phyloP scores from a whole-genome alignment of 2,329 filamentous ascomycete species.

The Colletotrichum godetiae region DNA sequence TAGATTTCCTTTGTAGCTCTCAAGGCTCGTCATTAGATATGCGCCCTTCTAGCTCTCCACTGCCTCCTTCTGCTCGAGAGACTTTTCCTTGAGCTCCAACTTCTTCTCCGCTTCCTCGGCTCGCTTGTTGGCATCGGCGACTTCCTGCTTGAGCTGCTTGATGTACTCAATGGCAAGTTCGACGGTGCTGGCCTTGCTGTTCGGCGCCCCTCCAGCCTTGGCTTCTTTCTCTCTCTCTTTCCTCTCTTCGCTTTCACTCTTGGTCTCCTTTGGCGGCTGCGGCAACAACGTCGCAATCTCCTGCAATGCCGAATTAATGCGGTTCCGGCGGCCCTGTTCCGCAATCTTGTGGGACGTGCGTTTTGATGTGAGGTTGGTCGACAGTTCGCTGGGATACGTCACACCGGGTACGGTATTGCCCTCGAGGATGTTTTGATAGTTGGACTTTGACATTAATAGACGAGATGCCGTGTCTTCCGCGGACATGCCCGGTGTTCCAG shows the following conservation, averaged over 20 bases:
- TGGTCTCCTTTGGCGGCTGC: conserved; percentile 56
- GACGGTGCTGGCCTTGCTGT: conserved; percentile 97
- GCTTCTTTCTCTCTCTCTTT: conserved; percentile 57
- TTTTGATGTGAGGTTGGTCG: conserved; percentile 94
- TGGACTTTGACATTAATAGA: conserved; percentile 91
- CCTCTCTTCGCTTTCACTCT: conserved; percentile 55
- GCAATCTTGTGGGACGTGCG: conserved; percentile 98
- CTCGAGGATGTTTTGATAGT: conserved; percentile 97
- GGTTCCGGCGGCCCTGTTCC: conserved; percentile 93
- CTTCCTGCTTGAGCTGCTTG: conserved; percentile 81
- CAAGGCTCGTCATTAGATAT: not conserved
- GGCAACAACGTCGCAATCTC: conserved; percentile 93
- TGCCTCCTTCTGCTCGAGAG: not conserved
- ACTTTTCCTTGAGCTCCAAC: conserved; percentile 47
- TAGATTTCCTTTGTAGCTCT: not conserved
- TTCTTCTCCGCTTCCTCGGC: conserved; percentile 75
- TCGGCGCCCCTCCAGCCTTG: conserved; percentile 65
- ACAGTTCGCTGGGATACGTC: conserved; percentile 89
- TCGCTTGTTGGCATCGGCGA: conserved; percentile 71
- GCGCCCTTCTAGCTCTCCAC: not conserved
- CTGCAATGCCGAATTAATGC: conserved; percentile 93
- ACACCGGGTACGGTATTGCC: conserved; percentile 92
- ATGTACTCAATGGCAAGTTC: conserved; percentile 97
- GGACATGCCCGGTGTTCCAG: conserved; percentile 64
- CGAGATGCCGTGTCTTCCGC: conserved; percentile 74